phyloP scores from a whole-genome alignment of 495 filamentous ascomycete species.

The Aspergillus haitiensis region DNA sequence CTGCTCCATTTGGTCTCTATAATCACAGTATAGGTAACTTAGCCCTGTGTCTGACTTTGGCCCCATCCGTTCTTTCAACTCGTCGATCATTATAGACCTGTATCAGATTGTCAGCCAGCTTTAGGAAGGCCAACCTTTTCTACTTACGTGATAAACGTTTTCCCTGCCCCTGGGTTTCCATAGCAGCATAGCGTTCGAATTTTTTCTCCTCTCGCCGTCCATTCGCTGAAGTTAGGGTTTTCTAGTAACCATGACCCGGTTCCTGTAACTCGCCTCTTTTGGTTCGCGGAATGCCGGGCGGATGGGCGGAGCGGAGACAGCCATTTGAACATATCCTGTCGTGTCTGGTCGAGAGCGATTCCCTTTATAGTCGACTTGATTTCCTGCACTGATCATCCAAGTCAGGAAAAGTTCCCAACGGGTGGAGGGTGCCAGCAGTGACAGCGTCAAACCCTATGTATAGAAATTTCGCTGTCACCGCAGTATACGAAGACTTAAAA shows the following conservation, averaged over 20 bases:
- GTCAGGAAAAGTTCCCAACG: neutral
- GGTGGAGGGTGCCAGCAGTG: too few species aligned
- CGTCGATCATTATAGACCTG: constrained; percentile 17
- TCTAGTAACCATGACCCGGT: constrained; percentile 26
- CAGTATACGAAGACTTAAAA: too few species aligned
- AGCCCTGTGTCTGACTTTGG: constrained; percentile 16
- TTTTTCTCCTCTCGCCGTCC: constrained; percentile 7
- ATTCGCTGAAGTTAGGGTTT: constrained; percentile 12
- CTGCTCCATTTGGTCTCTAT: constrained; percentile 27
- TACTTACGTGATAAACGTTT: constrained; percentile 32
- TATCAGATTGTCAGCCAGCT: neutral
- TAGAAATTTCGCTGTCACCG: too few species aligned
- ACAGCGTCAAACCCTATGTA: too few species aligned
- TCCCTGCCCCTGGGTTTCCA: constrained; percentile 30
- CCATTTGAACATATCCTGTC: constrained; percentile 21
- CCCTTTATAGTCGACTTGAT: neutral
- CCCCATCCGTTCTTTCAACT: constrained; percentile 5
- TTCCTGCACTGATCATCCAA: neutral
- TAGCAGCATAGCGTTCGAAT: constrained; percentile 6
- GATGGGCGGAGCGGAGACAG: constrained; percentile 18
- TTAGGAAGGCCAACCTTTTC: neutral
- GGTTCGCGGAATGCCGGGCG: neutral
- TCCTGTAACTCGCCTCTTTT: constrained; percentile 17
- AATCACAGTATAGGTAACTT: constrained; percentile 36
- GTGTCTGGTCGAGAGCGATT: neutral